Conservation (phyloP, 305 asterid species). For the Caryopteris hybrid region DNA sequence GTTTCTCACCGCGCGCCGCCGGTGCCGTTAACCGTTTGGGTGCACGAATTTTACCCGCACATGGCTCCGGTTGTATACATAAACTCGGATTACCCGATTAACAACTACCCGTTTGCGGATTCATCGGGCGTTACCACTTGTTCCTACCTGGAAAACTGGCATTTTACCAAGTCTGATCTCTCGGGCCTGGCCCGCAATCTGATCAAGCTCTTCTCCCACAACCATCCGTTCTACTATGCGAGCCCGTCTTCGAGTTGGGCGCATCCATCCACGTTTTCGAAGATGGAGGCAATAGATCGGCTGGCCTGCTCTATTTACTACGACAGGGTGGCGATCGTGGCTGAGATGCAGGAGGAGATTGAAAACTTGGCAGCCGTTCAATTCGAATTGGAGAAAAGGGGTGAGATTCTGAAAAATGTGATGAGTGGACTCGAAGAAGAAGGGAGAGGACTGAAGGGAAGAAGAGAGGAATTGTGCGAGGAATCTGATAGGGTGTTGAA, state of each 20-base stretch:
- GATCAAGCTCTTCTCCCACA: constrained; percentile 35
- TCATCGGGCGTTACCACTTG: constrained; percentile 38
- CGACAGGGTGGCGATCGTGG: constrained; percentile 28
- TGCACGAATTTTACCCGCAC: constrained; percentile 57
- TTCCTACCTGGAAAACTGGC: constrained; percentile 44
- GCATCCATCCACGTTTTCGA: constrained; percentile 35
- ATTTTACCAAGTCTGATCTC: constrained; percentile 29
- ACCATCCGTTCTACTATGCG: constrained; percentile 38
- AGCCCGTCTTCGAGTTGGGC: not conserved
- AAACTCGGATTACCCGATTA: constrained; percentile 13
- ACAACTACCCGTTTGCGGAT: constrained; percentile 47
- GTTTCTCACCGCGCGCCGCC: constrained; percentile 27
- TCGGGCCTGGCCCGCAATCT: constrained; percentile 42
- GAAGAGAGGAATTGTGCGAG: constrained; percentile 17
- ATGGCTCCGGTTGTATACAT: constrained; percentile 43
- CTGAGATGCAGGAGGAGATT: constrained; percentile 28
- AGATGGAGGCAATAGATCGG: constrained; percentile 50
- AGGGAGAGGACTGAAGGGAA: constrained; percentile 22
- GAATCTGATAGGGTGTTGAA: constrained; percentile 40
- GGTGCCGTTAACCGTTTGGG: constrained; percentile 49
- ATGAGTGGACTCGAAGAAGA: constrained; percentile 32
- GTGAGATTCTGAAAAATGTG: not conserved
- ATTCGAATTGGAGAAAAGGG: constrained; percentile 28
- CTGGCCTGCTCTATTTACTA: constrained; percentile 27
- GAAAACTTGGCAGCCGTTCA: constrained; percentile 25